phyloP scores from a whole-genome alignment of 495 filamentous ascomycete species.

The Staphylotrichum longicolle region DNA sequence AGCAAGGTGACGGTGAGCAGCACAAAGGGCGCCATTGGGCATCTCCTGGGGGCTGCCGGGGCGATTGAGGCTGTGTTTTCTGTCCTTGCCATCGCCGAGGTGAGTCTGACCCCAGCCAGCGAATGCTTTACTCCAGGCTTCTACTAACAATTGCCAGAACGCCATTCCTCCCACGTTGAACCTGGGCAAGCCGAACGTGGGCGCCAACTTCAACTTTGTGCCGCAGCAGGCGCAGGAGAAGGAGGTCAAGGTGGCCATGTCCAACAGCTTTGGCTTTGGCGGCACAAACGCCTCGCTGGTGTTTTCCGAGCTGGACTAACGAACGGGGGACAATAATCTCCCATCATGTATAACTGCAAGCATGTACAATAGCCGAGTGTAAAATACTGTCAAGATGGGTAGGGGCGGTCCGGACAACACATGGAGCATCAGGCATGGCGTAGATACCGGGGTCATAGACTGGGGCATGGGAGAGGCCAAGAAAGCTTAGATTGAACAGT shows the following conservation, averaged over 20 bases:
- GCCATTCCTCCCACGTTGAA: constrained; percentile 86
- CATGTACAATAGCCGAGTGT: background rate
- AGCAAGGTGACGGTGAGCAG: constrained; percentile 78
- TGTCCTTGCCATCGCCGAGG: constrained; percentile 71
- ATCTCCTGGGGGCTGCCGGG: constrained; percentile 87
- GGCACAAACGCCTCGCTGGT: constrained; percentile 92
- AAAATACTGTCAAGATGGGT: background rate
- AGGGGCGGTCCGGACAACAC: too few species aligned
- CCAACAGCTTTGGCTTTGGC: constrained; percentile 97
- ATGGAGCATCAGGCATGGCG: too few species aligned
- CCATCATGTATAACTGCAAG: background rate
- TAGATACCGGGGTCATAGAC: too few species aligned
- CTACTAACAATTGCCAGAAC: constrained; percentile 53
- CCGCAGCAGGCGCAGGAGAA: constrained; percentile 66
- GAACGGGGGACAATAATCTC: background rate
- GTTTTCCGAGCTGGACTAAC: constrained; percentile 56
- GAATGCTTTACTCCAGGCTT: too few species aligned
- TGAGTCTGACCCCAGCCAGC: constrained; percentile 43
- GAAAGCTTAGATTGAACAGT: background rate
- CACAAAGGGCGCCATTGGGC: constrained; percentile 90
- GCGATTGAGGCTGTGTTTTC: constrained; percentile 86
- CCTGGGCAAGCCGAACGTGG: constrained; percentile 62
- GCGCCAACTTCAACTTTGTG: constrained; percentile 85
- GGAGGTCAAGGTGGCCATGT: constrained; percentile 70
- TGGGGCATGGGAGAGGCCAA: too few species aligned